Evolutionary conservation across 495 filamentous ascomycete genomes (phyloP).

Genomic region (Coniosporium apollinis): DNA sequence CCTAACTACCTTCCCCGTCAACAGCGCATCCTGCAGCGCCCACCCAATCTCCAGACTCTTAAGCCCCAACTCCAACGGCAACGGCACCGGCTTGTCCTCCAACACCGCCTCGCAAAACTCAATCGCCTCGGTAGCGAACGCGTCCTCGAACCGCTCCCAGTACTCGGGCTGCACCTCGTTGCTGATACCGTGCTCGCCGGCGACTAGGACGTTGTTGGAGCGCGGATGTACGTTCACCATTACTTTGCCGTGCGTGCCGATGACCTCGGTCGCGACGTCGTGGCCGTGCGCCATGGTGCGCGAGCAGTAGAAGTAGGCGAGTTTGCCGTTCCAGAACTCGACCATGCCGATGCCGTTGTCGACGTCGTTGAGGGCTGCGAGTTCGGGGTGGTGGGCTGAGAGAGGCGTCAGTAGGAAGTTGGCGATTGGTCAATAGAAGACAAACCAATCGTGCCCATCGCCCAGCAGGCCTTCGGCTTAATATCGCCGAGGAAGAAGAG

Average conservation of each 20-base stretch:
- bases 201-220: conserved; percentile 12
- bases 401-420: no score
- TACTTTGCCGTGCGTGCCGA: conserved; percentile 19
- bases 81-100: conserved; percentile 15
- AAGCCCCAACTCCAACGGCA: conserved; percentile 19
- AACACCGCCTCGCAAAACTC: conserved; percentile 15
- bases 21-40: conserved; percentile 24
- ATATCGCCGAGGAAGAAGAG: conserved; percentile 41
- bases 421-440: no score
- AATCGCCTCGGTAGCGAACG: conserved; percentile 19
- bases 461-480: conserved; percentile 22
- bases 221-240: conserved; percentile 17
- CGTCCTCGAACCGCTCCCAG: conserved; percentile 18
- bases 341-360: conserved; percentile 24
- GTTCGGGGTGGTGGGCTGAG: conserved; percentile 17
- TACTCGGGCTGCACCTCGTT: conserved; percentile 18
- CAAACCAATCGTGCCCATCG: conserved; percentile 13
- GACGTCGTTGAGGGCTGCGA: conserved; percentile 13
- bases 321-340: conserved; percentile 22
- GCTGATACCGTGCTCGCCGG: conserved; percentile 9
- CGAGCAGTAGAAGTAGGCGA: conserved; percentile 23
- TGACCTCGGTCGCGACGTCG: conserved; percentile 20
- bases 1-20: conserved; percentile 23
- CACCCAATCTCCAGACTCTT: conserved; percentile 23
- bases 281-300: conserved; percentile 20